Evolutionary conservation across 1,284 basidiomycete genomes (phyloP), one percentile per base, ranked within the genome.

Genomic region (Ceratobasidium sp.): DNA sequence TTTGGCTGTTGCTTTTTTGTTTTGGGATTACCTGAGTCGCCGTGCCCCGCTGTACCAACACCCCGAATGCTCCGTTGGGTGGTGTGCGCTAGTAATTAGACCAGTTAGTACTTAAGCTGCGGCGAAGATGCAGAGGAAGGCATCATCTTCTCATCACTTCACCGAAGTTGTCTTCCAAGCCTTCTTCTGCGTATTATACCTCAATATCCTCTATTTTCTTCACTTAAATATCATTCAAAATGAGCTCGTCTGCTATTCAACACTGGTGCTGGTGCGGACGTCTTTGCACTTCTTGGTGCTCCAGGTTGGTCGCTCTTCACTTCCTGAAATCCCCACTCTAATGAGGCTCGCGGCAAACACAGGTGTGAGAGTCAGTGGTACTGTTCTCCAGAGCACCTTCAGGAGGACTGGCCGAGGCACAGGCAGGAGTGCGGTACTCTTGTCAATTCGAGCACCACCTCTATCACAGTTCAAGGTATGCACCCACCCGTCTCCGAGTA

Each of bases 231-330:
- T 28, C 49, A 28, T 32, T 50, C 49, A 46, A 46, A 9, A 67
- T 67, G 63, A 38, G 18, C 30, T 52, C 49, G 11, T 49, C 46
- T n/a, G 4, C 32, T 1, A 67, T 67, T 35, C 49, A 67, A 41
- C 63, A 67, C 21, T 54, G 49, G 49, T 67, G 63, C 63, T 67
- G 63, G 63, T 67, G 63, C 49, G 63, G 63, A 9, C 63, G 49
- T 21, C 49, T 54, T 21, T 67, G 63, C 49, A 67, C 49, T 14
- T 67, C 63, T 14, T 54, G 49, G 49, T 67, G 63, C 50, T 52
- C 47, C 41, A 30, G 63, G 63, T 67, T 9, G 23, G 63, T 38
- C 23, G n/a, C 21, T 38, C 14, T 7, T 28, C 8, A 26, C 43
- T 7, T 44, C 21, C 41, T 23, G 23, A 28, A 44, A 18, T 35